Conservation (phyloP, 2,329 filamentous ascomycete species). For the Diaporthe sp. region DNA sequence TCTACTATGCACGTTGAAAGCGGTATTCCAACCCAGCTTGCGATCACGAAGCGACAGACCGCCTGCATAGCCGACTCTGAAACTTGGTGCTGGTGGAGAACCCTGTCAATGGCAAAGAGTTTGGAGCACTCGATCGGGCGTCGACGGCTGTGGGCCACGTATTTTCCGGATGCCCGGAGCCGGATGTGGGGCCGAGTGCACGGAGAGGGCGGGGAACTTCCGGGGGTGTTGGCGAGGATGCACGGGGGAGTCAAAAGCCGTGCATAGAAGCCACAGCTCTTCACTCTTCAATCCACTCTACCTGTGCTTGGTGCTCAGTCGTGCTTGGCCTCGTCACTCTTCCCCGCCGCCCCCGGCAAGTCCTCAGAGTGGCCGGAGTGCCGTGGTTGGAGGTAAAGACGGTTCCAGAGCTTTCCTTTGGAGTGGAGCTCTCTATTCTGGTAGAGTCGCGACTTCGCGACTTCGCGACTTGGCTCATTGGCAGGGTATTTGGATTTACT, state of each 20-base stretch:
- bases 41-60: not conserved
- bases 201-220: slow-evolving; percentile 6
- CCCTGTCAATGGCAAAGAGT: not conserved
- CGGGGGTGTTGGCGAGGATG: not conserved
- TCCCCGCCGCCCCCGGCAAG: not conserved
- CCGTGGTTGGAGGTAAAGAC: not conserved
- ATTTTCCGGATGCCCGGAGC: slow-evolving; percentile 5
- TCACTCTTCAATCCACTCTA: not conserved
- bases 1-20: not conserved
- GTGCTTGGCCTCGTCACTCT: not conserved
- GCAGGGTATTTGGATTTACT: not conserved
- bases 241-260: not conserved
- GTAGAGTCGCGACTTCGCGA: not conserved
- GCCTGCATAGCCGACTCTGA: not conserved
- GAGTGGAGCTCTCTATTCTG: not conserved
- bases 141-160: not conserved
- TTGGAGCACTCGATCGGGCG: not conserved
- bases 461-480: not conserved
- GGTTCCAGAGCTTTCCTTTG: not conserved
- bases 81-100: not conserved
- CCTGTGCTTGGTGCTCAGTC: not conserved
- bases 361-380: not conserved
- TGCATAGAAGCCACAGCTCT: not conserved
- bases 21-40: not conserved
- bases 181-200: not conserved